Conservation (phyloP, 2,329 filamentous ascomycete species). For the Diplocarpon rosae region DNA sequence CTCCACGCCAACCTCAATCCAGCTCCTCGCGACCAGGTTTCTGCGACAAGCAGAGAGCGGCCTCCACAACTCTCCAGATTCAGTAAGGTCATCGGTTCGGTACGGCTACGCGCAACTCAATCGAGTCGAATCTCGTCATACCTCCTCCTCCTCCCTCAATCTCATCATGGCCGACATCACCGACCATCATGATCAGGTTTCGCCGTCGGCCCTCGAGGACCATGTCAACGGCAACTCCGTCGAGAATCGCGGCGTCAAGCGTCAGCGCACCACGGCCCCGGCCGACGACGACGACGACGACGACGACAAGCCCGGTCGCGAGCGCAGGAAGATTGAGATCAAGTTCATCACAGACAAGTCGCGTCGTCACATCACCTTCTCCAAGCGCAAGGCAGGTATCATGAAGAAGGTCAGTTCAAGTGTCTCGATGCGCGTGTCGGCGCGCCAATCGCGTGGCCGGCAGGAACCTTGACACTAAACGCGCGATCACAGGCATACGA, state of each 20-base stretch:
- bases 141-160: constrained; percentile 20
- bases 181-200: constrained; percentile 66
- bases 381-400: constrained; percentile 98
- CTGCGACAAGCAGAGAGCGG: constrained; percentile 27
- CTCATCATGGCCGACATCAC: constrained; percentile 65
- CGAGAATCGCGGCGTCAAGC: constrained; percentile 80
- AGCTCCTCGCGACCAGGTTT: constrained; percentile 26
- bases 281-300: constrained; percentile 95
- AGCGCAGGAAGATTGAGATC: constrained; percentile 99
- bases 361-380: constrained; percentile 98
- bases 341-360: constrained; percentile 99
- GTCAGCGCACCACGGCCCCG: constrained; percentile 65
- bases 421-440: constrained; percentile 11
- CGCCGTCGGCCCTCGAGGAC: constrained; percentile 64
- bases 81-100: constrained; percentile 29
- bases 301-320: constrained; percentile 93
- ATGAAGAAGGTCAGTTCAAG: constrained; percentile 79
- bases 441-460: constrained; percentile 15
- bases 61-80: constrained; percentile 26
- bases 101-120: constrained; percentile 26
- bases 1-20: constrained; percentile 27
- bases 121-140: constrained; percentile 28
- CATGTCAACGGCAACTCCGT: constrained; percentile 54
- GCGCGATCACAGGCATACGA: constrained; percentile 70
- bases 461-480: constrained; percentile 15